Evolutionary conservation across 2,329 filamentous ascomycete genomes (phyloP), one percentile per base, ranked within the genome.

Genomic region (Trichoderma semiorbis): DNA sequence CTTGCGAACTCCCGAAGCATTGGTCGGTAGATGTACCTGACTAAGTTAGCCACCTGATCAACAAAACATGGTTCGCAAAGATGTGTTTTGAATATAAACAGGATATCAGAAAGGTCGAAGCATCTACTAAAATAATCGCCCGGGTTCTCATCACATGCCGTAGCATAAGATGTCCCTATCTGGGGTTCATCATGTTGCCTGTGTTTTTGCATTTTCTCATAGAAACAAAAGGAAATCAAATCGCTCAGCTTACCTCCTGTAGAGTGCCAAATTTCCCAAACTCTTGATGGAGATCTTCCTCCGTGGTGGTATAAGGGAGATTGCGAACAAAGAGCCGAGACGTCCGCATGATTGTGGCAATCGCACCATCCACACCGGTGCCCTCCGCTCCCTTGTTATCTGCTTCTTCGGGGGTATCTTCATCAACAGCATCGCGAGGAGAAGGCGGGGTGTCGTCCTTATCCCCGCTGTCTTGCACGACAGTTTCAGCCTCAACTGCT

Each of bases 71-170:
- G 74, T 74, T 69, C 69, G 73, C 70, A 69, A 53, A 60, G n/a
- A 21, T 1, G 24, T 63, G 26, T 57, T 60, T 16, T 50, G 32
- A 34, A 75, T 75, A 75, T 75, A 76, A 32, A 61, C 76, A 78
- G 74, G 75, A 74, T 79, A 76, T 95, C 92, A 96, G 94, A 88
- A 10, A 85, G 86, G 83, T 92, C 94, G 91, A 95, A 92, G 93
- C 93, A 97, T 98, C 95, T 99, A 99, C 96, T 98, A 99, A 97
- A 97, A 97, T 96, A 92, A 89, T 93, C 91, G 94, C 91, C 91
- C 92, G 91, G 90, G 85, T 87, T 94, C 86, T 90, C 93, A 95
- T 97, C 95, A 98, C 86, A 86, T 94, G 93, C 93, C 84, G 81
- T 78, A 86, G 92, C 92, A 95, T 98, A 93, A 94, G 95, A 90